Evolutionary conservation across 1,284 basidiomycete species (phyloP).

Genomic region (Mrakiaceae sp.): DNA sequence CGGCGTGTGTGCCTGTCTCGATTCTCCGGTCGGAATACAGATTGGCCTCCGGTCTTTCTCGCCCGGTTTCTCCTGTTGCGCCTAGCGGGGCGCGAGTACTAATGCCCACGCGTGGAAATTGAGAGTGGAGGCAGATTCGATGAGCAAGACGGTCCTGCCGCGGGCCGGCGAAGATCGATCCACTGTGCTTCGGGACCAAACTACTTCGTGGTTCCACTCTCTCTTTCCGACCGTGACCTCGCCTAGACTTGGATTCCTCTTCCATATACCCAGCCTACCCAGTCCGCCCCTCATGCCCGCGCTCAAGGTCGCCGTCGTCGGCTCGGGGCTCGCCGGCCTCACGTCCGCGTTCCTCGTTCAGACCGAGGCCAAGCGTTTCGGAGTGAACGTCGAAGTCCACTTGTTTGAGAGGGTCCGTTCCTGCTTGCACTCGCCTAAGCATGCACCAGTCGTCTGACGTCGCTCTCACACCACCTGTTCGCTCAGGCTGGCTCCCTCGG

Average conservation of each 20-base stretch:
- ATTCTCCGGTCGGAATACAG: no score
- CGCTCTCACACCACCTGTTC: neutral
- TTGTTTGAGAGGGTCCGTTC: slow-evolving; percentile 55
- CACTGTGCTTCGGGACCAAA: no score
- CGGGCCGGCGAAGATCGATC: no score
- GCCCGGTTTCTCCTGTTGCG: no score
- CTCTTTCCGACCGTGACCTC: no score
- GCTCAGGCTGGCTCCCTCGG: slow-evolving; percentile 24
- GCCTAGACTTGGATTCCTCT: neutral
- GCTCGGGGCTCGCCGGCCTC: slow-evolving; percentile 58
- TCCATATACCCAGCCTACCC: neutral
- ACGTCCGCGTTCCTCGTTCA: slow-evolving; percentile 52
- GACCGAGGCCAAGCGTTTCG: slow-evolving; percentile 23
- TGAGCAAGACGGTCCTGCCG: no score
- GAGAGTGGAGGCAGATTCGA: no score
- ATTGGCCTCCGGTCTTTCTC: no score
- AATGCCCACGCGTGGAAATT: no score
- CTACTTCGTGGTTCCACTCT: no score
- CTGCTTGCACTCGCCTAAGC: neutral
- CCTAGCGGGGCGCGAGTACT: no score
- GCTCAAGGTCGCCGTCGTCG: slow-evolving; percentile 47
- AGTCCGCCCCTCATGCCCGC: neutral
- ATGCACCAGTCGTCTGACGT: neutral
- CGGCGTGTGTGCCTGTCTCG: no score
- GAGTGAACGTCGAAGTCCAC: slow-evolving; percentile 51